Evolutionary conservation across 352 stramenopile genomes (phyloP), one percentile per base, ranked within the genome.

Genomic region (Pythium utonaiense): DNA sequence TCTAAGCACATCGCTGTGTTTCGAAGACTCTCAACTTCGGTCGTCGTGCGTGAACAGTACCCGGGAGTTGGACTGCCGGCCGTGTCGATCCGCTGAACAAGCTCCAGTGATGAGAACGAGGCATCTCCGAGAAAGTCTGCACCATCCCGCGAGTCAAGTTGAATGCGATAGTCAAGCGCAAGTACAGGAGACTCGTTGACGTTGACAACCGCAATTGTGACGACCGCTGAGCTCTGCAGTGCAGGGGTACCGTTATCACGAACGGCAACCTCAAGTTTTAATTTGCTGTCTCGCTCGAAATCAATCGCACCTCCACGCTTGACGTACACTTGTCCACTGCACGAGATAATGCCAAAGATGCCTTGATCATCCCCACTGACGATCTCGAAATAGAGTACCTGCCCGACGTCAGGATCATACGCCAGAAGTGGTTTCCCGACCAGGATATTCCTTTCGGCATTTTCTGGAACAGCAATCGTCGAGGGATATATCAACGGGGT

Each of bases 321-420:
- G 1, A 88, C 65, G 17, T 72, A 84, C 7, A 88, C 22, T 57
- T 88, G 78, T 0, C 78, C 78, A 51, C 69, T 83, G 38, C 78
- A 83, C 14, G 68, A 38, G 19, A 78, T 38, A 30, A 85, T 82
- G 3, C 62, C 71, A 44, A 88, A 88, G 7, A 77, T 55, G 8
- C 62, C 67, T 21, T 71, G 40, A 2, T 57, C 56, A 24, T 73
- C 67, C 0, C 57, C 72, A 6, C 66, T 47, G 1, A 34, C 51
- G 14, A 88, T 82, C 9, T 52, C 31, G 9, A 60, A 74, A 3
- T 19, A 38, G 5, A 71, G 42, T 16, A 62, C 5, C 36, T 78
- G 71, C 1, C 64, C 67, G 30, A 34, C 47, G 42, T 78, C 71
- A 2, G 64, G 67, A 58, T 78, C 71, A 13, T 58, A 51, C 19